Evolutionary conservation across 129 eudicot genomes (phyloP), one percentile per base, ranked within the genome.

Genomic region (Lonicera japonica): DNA sequence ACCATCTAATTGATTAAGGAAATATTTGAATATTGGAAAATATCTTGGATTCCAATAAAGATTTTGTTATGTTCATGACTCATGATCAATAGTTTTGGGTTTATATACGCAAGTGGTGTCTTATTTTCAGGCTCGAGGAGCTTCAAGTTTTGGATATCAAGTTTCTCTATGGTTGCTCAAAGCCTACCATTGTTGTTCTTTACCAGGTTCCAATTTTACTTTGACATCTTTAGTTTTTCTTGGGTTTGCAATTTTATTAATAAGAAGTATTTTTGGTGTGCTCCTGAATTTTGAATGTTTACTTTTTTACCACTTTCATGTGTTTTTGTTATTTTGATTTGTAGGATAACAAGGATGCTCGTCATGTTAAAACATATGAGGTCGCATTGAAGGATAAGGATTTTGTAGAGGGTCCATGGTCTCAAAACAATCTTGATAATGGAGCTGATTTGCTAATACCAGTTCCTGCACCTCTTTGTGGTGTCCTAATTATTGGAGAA

Each of bases 71-170:
- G 8, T 14, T 43, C 50, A 43, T 43, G 1, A 43, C 2, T 43
- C 50, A 43, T 43, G 16, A 43, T 10, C 16, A 10, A 11, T 10
- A 43, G 14, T 43, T 43, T 14, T 43, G 50, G 50, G 12, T 59
- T 62, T 47, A 24, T 69, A 11, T 71, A 19, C 59, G 36, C 25
- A 29, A 17, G n/a, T 61, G 61, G 12, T 67, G 72, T 45, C 22
- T 36, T 64, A 12, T 68, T 66, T 46, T 56, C 85, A 90, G 98
- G 89, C 95, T 92, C 46, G 98, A 92, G 82, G 98, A 92, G 83
- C 98, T 92, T 69, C 96, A 92, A 62, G 96, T 92, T 77, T 69
- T 92, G 81, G 98, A 92, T 77, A 92, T 92, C 67, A 92, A 92
- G 58, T 92, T 92, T 80, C 83, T 92, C 36, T 88, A 82, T 56